Percentiles rank a stretch among this genome's conserved stretches.
Evolutionary conservation across 129 eudicot genomes (phyloP).

Genomic region (Helianthus tuberosus): DNA sequence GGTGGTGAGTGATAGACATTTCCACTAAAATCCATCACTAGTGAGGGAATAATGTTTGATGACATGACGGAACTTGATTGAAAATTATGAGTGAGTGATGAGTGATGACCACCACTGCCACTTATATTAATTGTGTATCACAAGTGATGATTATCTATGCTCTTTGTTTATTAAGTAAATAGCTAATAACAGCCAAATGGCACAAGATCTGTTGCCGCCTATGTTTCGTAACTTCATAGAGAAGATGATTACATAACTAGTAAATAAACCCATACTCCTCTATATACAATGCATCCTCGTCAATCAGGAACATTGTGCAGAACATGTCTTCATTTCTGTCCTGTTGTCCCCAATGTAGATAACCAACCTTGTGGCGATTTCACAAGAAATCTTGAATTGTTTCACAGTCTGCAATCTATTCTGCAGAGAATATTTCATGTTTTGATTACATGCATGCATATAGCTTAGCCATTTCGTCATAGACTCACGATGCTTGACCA

Average conservation of each 20-base stretch:
- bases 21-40: too few relatives aligned
- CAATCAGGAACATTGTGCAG: constrained; percentile 33
- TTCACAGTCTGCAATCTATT: not conserved
- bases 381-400: constrained; percentile 17
- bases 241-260: not conserved
- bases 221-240: not conserved
- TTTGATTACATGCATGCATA: constrained; percentile 34
- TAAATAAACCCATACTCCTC: not conserved
- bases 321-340: constrained; percentile 31
- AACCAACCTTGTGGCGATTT: constrained; percentile 1
- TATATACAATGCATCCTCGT: constrained; percentile 24
- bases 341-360: constrained; percentile 1
- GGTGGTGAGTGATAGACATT: too few relatives aligned
- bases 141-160: not conserved
- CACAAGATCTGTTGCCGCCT: not conserved
- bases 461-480: constrained; percentile 12
- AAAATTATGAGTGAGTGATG: too few relatives aligned
- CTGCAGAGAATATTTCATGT: constrained; percentile 21
- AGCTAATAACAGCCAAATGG: not conserved
- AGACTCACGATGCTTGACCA: constrained; percentile 9
- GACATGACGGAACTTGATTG: too few relatives aligned
- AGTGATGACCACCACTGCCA: too few relatives aligned
- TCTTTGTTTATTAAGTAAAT: not conserved
- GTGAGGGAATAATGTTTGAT: too few relatives aligned
- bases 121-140: not conserved